A percentile compares a stretch with the other conserved stretches of the same genome.
Evolutionary conservation across 805 yeast genomes (phyloP).

Genomic region (Starmera pachycereana): DNA sequence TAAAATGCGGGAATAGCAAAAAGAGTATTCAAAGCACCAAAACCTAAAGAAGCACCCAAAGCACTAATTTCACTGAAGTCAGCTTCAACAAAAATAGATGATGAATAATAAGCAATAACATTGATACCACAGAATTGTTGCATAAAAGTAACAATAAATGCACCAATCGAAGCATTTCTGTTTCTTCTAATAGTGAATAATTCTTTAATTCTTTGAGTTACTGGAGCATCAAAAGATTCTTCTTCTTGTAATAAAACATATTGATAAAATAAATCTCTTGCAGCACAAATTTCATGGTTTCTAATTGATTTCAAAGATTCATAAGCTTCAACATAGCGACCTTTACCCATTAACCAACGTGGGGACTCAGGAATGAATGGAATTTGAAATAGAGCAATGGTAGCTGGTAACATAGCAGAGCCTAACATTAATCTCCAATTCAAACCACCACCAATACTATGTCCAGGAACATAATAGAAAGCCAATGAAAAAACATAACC

Average conservation of each 20-base stretch:
- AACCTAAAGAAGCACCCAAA: constrained; percentile 76
- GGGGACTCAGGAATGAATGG: constrained; percentile 70
- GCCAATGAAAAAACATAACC: constrained; percentile 61
- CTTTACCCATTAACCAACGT: constrained; percentile 69
- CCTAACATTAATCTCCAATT: constrained; percentile 67
- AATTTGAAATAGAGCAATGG: constrained; percentile 47
- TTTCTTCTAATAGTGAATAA: constrained; percentile 68
- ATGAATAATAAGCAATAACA: constrained; percentile 79
- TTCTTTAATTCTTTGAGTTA: constrained; percentile 37
- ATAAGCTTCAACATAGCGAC: constrained; percentile 48
- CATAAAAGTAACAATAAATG: constrained; percentile 79
- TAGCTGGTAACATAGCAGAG: constrained; percentile 58
- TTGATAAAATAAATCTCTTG: constrained; percentile 63
- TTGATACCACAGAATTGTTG: constrained; percentile 90
- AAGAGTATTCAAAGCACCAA: constrained; percentile 69
- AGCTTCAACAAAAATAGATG: constrained; percentile 61
- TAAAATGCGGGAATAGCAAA: constrained; percentile 79
- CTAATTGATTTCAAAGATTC: constrained; percentile 40
- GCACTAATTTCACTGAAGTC: constrained; percentile 55
- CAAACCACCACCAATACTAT: constrained; percentile 28
- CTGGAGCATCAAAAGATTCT: constrained; percentile 37
- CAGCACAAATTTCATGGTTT: constrained; percentile 45
- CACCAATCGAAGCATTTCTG: constrained; percentile 72
- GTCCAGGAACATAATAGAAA: constrained; percentile 40
- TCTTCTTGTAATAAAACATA: constrained; percentile 57